Base-by-base conservation (phyloP, 129 eudicot species). In the Pittosporum tobira region DNA sequence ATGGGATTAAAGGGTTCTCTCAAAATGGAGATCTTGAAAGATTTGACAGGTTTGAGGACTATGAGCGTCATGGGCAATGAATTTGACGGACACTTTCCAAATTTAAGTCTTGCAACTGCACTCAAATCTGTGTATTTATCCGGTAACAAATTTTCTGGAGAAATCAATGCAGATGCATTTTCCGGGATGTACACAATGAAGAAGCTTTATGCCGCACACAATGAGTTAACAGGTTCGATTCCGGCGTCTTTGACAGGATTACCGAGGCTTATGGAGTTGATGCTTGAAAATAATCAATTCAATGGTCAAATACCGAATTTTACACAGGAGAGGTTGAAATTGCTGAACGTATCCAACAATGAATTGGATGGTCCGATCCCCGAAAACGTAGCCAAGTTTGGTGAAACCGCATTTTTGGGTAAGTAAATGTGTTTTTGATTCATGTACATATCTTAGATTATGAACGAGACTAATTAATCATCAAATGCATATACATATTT, bases 291-390 rank as follows among this genome's bases (percentile, higher is more conserved):
- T 23, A 93, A 93, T 62, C 49, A 47, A 16, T 84, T 93, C 13
- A 74, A 62, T 21, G 96, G 98, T 1, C 42, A 57, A 27, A 68
- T 86, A 12, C 96, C 98, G 0, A 34, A 40, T n/a, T 78, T 91
- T 55, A 19, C 13, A 10, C 66, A 25, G 19, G 66, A 57, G 10
- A 70, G 44, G 45, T 15, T 78, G 31, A 76, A 44, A 3, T 1
- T 3, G n/a, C 68, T 75, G 6, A 79, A 81, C 61, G 75, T 81
- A 3, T 76, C 98, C 9, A 58, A 80, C 76, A 91, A 91, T 55
- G 36, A 63, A 25, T 67, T 91, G 40, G 62, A 37, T 2, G 99
- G 99, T 7, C 70, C 36, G 11, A 81, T 93, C 63, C 99, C 99
- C 1, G 13, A 42, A 5, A 54, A 44, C 61, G 78, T 91, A 70